These are phyloP conservation scores for Gillenia trifoliata DNA, from an alignment of 306 rosid species.

Conservation along the genomic window DNA sequence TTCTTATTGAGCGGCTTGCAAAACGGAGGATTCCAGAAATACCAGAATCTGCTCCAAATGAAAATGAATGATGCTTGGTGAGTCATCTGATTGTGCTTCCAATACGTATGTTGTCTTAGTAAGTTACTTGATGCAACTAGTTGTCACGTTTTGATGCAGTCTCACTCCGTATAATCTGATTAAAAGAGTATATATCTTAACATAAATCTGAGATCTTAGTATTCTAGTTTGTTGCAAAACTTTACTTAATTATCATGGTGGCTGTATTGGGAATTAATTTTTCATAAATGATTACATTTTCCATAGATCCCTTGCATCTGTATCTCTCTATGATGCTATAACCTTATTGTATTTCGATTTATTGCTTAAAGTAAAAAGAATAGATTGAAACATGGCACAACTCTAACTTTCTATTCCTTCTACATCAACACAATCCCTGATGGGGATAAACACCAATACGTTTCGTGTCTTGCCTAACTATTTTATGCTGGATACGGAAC, in stretches of 20 bases:
- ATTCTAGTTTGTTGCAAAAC: not conserved
- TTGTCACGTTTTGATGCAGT: not conserved
- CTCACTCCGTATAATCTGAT: not conserved
- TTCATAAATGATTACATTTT: not conserved
- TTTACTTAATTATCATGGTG: not conserved
- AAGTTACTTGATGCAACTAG: not conserved
- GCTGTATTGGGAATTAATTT: not conserved
- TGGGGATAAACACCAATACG: not conserved
- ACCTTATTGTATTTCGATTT: not conserved
- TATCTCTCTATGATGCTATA: not conserved
- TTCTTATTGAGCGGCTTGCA: constrained; percentile 37
- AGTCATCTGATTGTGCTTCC: constrained; percentile 13
- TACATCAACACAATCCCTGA: not conserved
- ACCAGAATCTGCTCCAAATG: constrained; percentile 34
- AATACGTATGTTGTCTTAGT: not conserved
- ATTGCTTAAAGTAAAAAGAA: not conserved
- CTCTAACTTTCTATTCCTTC: not conserved
- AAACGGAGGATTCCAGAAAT: constrained; percentile 34
- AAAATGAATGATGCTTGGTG: constrained; percentile 28
- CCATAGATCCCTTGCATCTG: not conserved
- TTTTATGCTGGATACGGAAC: not conserved
- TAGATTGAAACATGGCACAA: not conserved
- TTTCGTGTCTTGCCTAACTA: not conserved
- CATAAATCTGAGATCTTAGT: not conserved
- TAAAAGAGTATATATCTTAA: not conserved